Conservation (phyloP, 345 rosid genomes). For the Streptanthus diversifolius region DNA sequence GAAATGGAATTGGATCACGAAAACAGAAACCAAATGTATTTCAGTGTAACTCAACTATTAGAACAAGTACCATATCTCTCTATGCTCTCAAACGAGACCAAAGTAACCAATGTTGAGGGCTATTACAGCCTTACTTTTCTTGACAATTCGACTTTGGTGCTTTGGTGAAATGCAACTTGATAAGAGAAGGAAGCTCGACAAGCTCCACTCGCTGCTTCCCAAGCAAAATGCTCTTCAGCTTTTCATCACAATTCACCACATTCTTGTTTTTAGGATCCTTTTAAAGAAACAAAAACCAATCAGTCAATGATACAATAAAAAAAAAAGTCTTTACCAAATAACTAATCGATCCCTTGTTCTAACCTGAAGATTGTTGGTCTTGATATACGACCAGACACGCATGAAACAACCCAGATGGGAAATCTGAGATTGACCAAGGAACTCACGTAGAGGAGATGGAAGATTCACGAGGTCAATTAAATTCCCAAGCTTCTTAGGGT, state of each 20-base stretch:
- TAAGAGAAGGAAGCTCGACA: conserved; percentile 72
- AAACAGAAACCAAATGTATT: neutral
- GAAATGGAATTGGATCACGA: neutral
- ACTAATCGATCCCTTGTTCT: neutral
- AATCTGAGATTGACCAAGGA: conserved; percentile 85
- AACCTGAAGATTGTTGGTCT: conserved; percentile 86
- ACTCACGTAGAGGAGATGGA: conserved; percentile 74
- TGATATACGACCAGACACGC: conserved; percentile 88
- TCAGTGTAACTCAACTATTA: neutral
- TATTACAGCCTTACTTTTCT: neutral
- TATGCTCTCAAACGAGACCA: conserved; percentile 1
- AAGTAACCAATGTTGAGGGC: neutral
- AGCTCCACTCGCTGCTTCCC: conserved; percentile 78
- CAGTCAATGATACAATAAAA: neutral
- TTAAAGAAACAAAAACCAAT: neutral
- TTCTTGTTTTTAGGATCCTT: conserved; percentile 84
- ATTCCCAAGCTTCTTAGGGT: conserved; percentile 78
- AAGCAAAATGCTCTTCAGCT: conserved; percentile 62
- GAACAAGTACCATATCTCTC: neutral
- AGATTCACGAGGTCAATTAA: conserved; percentile 87
- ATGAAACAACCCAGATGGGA: conserved; percentile 89
- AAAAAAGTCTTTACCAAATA: neutral
- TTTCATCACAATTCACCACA: conserved; percentile 73
- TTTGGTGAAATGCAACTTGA: conserved; percentile 84
- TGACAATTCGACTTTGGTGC: conserved; percentile 42